These are phyloP conservation scores for Hortiboletus campestris DNA, from an alignment of 768 basidiomycete genomes.

Conservation along the genomic window DNA sequence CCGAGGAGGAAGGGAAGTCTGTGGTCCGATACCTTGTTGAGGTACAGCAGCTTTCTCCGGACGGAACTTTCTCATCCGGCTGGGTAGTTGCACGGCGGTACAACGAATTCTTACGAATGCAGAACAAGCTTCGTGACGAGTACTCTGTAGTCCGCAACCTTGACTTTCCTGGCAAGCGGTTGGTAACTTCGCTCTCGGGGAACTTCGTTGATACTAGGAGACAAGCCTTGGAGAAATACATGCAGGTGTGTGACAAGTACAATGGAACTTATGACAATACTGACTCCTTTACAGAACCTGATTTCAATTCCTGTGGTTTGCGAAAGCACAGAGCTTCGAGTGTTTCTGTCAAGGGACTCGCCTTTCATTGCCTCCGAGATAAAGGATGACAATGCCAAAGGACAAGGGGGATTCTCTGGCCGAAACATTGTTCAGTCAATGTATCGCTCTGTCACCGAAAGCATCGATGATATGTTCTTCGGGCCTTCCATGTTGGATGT, in stretches of 20 bases:
- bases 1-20: constrained; percentile 83
- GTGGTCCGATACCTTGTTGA: constrained; percentile 92
- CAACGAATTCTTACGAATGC: constrained; percentile 91
- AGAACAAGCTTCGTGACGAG: constrained; percentile 79
- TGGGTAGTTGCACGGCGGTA: constrained; percentile 95
- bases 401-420: constrained; percentile 54
- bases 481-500: constrained; percentile 95
- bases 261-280: background rate
- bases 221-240: constrained; percentile 79
- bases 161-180: constrained; percentile 92
- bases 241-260: constrained; percentile 58
- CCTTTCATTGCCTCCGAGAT: constrained; percentile 68
- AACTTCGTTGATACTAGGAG: constrained; percentile 83
- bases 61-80: constrained; percentile 76
- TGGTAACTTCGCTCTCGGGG: constrained; percentile 85
- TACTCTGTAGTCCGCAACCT: constrained; percentile 63
- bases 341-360: constrained; percentile 86
- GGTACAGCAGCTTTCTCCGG: constrained; percentile 80
- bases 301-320: constrained; percentile 74
- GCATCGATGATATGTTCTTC: constrained; percentile 96
- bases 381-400: constrained; percentile 39
- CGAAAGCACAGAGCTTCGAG: constrained; percentile 76
- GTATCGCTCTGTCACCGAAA: constrained; percentile 89
- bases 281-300: constrained; percentile 50
- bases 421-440: constrained; percentile 80